phyloP scores from a whole-genome alignment of 805 yeast species.

The Ogataea paradorogensis region DNA sequence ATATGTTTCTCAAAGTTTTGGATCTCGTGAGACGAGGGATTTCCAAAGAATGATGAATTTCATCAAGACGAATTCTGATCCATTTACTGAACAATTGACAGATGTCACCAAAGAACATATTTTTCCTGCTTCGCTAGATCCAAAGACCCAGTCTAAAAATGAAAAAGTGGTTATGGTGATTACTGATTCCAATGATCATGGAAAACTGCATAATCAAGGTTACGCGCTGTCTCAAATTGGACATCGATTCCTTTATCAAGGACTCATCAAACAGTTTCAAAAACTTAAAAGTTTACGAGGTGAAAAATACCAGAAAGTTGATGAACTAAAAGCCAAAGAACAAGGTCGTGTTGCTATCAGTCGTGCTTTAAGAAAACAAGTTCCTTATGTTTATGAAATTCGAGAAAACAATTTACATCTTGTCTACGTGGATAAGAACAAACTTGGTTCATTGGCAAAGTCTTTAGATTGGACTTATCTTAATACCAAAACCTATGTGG shows the following conservation, averaged over 20 bases:
- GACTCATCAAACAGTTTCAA: conserved; percentile 36
- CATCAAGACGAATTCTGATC: conserved; percentile 46
- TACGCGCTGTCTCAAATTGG: conserved; percentile 39
- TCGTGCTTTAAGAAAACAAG: conserved; percentile 49
- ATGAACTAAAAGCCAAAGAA: conserved; percentile 40
- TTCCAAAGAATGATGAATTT: conserved; percentile 46
- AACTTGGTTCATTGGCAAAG: conserved; percentile 20
- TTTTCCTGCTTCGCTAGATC: conserved; percentile 32
- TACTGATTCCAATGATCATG: conserved; percentile 40
- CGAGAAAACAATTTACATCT: conserved; percentile 38
- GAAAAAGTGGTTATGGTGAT: conserved; percentile 50
- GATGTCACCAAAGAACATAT: conserved; percentile 35
- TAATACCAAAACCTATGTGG: conserved; percentile 31
- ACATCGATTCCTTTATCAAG: conserved; percentile 42
- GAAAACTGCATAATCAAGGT: conserved; percentile 18
- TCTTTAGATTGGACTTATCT: conserved; percentile 37
- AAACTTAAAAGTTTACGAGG: conserved; percentile 30
- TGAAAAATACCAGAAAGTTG: conserved; percentile 43
- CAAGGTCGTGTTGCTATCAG: conserved; percentile 44
- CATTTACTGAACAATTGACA: conserved; percentile 52
- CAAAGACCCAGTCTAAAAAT: conserved; percentile 28
- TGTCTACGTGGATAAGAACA: conserved; percentile 49
- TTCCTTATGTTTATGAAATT: conserved; percentile 36
- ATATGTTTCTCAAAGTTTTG: conserved; percentile 55
- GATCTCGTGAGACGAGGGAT: conserved; percentile 61